phyloP scores from a whole-genome alignment of 1,139 yeast genomes.

The Suhomyces bokatorum region DNA sequence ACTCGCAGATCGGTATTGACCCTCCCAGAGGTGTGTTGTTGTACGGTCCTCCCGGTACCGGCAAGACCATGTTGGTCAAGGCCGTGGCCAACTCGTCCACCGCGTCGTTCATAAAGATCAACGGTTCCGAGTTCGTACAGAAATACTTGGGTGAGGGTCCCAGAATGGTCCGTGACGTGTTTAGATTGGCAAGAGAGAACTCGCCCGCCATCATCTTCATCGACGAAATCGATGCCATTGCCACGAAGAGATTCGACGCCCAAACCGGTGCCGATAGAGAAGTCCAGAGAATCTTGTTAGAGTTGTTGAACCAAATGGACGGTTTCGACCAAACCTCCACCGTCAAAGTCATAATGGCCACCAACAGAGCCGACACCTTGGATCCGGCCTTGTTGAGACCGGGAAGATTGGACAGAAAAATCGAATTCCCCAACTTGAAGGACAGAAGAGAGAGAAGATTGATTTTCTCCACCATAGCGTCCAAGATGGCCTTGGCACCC shows the following conservation, averaged over 20 bases:
- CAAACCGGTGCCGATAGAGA: slow-evolving; percentile 99
- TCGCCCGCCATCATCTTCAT: slow-evolving; percentile 95
- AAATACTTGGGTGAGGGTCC: slow-evolving; percentile 99
- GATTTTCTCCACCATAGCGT: slow-evolving; percentile 94
- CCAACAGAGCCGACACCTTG: slow-evolving; percentile 95
- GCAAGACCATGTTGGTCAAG: slow-evolving; percentile 97
- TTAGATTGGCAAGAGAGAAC: slow-evolving; percentile 94
- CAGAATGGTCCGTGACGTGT: slow-evolving; percentile 98
- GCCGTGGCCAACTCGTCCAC: slow-evolving; percentile 98
- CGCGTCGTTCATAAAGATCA: slow-evolving; percentile 93
- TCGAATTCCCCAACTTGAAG: slow-evolving; percentile 92
- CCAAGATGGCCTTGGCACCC: slow-evolving; percentile 96
- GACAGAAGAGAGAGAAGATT: slow-evolving; percentile 97
- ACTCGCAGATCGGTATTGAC: slow-evolving; percentile 96
- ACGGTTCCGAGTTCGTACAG: slow-evolving; percentile 97
- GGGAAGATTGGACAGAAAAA: slow-evolving; percentile 97
- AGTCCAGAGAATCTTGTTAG: slow-evolving; percentile 96
- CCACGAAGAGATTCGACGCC: slow-evolving; percentile 98
- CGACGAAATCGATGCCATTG: slow-evolving; percentile 90
- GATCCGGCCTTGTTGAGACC: slow-evolving; percentile 98
- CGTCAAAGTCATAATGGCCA: slow-evolving; percentile 98
- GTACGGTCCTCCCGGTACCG: slow-evolving; percentile 99
- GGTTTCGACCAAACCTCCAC: slow-evolving; percentile 96
- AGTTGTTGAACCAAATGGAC: slow-evolving; percentile 97
- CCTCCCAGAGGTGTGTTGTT: slow-evolving; percentile 97